Conservation (phyloP, 2,329 filamentous ascomycete species). For the Sclerotinia borealis region DNA sequence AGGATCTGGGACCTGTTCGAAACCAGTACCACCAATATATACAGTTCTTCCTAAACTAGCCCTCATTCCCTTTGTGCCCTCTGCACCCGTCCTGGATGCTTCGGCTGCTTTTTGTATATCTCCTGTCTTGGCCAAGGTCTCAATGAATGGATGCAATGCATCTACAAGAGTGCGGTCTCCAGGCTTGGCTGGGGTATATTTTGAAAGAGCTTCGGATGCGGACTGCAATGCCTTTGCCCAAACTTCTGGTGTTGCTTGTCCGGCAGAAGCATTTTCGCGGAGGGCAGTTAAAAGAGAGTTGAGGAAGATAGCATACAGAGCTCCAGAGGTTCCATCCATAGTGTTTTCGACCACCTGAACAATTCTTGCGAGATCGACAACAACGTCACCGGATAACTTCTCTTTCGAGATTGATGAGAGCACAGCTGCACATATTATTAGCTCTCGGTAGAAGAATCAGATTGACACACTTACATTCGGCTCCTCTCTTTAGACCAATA, state of each 20-base stretch:
- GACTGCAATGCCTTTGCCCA: conserved; percentile 62
- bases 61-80: conserved; percentile 86
- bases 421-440: conserved; percentile 34
- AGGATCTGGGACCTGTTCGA: conserved; percentile 67
- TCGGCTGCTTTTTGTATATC: conserved; percentile 67
- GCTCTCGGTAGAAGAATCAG: background rate
- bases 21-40: conserved; percentile 73
- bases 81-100: conserved; percentile 69
- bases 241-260: conserved; percentile 39
- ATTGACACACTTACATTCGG: conserved; percentile 41
- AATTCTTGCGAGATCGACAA: conserved; percentile 54
- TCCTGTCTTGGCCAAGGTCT: conserved; percentile 58
- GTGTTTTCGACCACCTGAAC: conserved; percentile 58
- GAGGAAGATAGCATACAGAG: conserved; percentile 69
- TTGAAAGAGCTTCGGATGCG: conserved; percentile 64
- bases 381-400: conserved; percentile 48
- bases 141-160: conserved; percentile 81
- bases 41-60: conserved; percentile 79
- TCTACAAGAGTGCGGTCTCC: conserved; percentile 91
- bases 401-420: conserved; percentile 38
- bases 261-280: conserved; percentile 22
- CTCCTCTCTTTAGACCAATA: conserved; percentile 61
- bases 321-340: conserved; percentile 74
- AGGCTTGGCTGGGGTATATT: conserved; percentile 82
- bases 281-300: conserved; percentile 57